Base-by-base conservation (phyloP, 2,329 filamentous ascomycete genomes). In the Fusarium sp. region DNA sequence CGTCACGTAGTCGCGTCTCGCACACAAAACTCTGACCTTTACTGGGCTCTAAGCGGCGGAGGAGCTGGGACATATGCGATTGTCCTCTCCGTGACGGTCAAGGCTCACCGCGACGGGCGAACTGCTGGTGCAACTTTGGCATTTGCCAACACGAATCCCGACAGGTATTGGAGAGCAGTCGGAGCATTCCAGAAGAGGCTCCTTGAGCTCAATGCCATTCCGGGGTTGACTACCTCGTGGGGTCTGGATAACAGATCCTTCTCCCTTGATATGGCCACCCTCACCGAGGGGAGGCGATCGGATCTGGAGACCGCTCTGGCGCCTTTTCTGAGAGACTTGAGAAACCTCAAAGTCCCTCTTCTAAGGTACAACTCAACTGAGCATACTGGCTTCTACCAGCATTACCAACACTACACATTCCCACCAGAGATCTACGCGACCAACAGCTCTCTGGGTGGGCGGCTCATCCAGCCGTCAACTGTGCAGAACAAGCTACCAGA, bases 21-120 rank as follows among this genome's bases (percentile, higher is more conserved):
- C 3, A 67, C 70, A 1, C 53, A 79, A 15, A 81, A 88, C 56
- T 44, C 74, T 0, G 84, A 87, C 45, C 74, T 88, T 3, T 88
- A 84, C 73, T 89, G 84, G 85, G 86, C 85, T 2, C 71, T 88
- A 1, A 75, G 76, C 35, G 84, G 84, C 3, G 84, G 85, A 2
- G 85, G 86, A 3, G 81, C 78, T 4, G 82, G 84, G 66, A 53
- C 23, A 4, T 53, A 43, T 15, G 50, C 14, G 6, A n/a, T 38
- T 9, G 36, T 38, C 14, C 14, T 38, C 14, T 38, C 36, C 6
- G 36, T 38, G 14, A 38, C 36, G 7, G 36, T 38, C 14, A 15
- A 17, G 36, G 36, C 36, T 38, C 15, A 17, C 15, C 14, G 15
- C 14, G 36, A 38, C 36, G 36, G 31, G 14, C 11, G 10, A 9